Base-by-base conservation (phyloP, 345 rosid species). In the Eucalyptus shirleyi region DNA sequence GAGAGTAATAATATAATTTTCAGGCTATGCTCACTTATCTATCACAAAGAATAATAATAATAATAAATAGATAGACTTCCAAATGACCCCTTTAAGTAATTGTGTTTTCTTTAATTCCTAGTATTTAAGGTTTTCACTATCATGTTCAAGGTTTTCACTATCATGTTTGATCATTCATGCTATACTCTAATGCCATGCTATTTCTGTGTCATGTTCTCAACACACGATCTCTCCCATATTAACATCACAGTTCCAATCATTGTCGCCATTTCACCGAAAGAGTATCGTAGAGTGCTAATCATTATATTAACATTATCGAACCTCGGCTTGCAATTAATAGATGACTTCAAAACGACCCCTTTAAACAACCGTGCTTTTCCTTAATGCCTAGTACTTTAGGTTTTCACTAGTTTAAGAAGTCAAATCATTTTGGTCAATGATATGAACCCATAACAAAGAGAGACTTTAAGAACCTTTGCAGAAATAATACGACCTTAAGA, bases 151-250 rank as follows among this genome's bases (percentile, higher is more conserved):
- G 32, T 60, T 60, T 60, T 53, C 11, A 19, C 56, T 19, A 53
- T 19, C 24, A 19, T 53, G 59, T 53, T 53, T 53, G 59, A 53
- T 53, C 59, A 53, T 53, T 53, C 59, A 53, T 0, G 11, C 11
- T 53, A 2, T 53, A 53, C 59, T 19, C 24, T 53, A 53, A 53
- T 53, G 24, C 59, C 0, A 53, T 19, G 24, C 59, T 24, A 53
- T 53, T 53, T 53, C 5, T 1, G 2, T 19, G 59, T 53, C 11
- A 0, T 53, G 59, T 53, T 53, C 2, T 53, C 11, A 1, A 53
- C 59, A 53, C 26, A 53, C 0, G 4, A 53, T 53, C 11, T 53
- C 59, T 53, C 59, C 0, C 26, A 8, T 53, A 53, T 53, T 53
- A 53, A 53, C 59, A 53, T 53, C 59, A 8, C 2, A 53, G 2